Evolutionary conservation across 169 alveolate species (phyloP).

Genomic region (Perkinsus chesapeaki): DNA sequence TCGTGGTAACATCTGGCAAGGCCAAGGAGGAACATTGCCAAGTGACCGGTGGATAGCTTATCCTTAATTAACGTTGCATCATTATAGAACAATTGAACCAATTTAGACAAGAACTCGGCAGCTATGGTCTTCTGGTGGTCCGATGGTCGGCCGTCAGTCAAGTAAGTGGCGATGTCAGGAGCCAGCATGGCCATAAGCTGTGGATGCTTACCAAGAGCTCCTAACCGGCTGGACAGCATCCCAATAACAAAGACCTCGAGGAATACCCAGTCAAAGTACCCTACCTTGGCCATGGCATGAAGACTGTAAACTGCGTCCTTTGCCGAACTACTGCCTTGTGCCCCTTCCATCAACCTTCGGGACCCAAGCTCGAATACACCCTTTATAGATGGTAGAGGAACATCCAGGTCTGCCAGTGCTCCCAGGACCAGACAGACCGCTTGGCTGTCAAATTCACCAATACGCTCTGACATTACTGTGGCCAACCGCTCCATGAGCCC

Average conservation of each 20-base stretch:
- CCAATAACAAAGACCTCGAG: not conserved
- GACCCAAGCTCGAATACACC: not conserved
- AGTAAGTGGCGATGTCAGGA: not conserved
- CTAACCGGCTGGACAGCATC: not conserved
- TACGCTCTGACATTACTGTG: not conserved
- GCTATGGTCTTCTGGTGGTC: not conserved
- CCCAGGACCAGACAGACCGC: not conserved
- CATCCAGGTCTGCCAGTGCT: not conserved
- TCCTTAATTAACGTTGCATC: not conserved
- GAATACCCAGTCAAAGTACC: not conserved
- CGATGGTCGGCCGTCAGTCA: not conserved
- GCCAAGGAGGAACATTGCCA: not conserved
- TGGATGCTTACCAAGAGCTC: not conserved
- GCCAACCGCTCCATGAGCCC: not conserved
- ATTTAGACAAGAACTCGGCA: not conserved
- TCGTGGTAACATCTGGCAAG: not conserved
- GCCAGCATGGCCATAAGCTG: not conserved
- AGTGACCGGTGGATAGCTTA: not conserved
- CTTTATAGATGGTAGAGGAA: not conserved
- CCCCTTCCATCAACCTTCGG: not conserved
- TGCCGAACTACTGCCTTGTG: not conserved
- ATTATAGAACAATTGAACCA: not conserved
- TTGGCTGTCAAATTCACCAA: not conserved
- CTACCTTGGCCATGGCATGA: not conserved
- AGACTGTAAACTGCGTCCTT: not conserved